These are phyloP conservation scores for Wakefieldia striispora DNA, from an alignment of 768 basidiomycete species.

Conservation along the genomic window DNA sequence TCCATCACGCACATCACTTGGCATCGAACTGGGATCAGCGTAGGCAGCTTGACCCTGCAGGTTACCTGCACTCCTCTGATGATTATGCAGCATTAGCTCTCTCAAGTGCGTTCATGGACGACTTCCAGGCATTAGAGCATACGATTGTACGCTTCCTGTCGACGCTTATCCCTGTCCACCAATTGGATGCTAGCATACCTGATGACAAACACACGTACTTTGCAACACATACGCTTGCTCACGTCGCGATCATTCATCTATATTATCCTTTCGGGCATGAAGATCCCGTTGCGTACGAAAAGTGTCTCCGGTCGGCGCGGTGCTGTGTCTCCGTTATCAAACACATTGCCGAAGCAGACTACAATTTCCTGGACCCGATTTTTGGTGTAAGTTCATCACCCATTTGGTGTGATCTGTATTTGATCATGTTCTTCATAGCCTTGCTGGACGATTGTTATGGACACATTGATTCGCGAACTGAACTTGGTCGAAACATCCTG, in stretches of 20 bases:
- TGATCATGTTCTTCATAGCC: slow-evolving; percentile 40
- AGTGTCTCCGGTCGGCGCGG: slow-evolving; percentile 63
- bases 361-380: slow-evolving; percentile 73
- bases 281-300: slow-evolving; percentile 60
- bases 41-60: slow-evolving; percentile 33
- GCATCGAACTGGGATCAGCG: slow-evolving; percentile 60
- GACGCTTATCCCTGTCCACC: slow-evolving; percentile 62
- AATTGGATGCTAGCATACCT: slow-evolving; percentile 52
- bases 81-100: slow-evolving; percentile 40
- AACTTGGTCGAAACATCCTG: slow-evolving; percentile 61
- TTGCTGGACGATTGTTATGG: slow-evolving; percentile 70
- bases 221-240: slow-evolving; percentile 61
- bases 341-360: slow-evolving; percentile 61
- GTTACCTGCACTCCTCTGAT: slow-evolving; percentile 19
- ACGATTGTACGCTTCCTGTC: slow-evolving; percentile 62
- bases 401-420: not conserved
- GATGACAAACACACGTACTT: slow-evolving; percentile 62
- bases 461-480: slow-evolving; percentile 66
- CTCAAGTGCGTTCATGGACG: slow-evolving; percentile 50
- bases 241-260: slow-evolving; percentile 64
- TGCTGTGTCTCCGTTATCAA: slow-evolving; percentile 59
- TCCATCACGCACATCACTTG: slow-evolving; percentile 63
- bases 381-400: slow-evolving; percentile 55
- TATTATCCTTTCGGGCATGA: slow-evolving; percentile 60
- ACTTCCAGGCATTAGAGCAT: slow-evolving; percentile 60